Evolutionary conservation across 768 basidiomycete species (phyloP).

Genomic region (Obba rivulosa): DNA sequence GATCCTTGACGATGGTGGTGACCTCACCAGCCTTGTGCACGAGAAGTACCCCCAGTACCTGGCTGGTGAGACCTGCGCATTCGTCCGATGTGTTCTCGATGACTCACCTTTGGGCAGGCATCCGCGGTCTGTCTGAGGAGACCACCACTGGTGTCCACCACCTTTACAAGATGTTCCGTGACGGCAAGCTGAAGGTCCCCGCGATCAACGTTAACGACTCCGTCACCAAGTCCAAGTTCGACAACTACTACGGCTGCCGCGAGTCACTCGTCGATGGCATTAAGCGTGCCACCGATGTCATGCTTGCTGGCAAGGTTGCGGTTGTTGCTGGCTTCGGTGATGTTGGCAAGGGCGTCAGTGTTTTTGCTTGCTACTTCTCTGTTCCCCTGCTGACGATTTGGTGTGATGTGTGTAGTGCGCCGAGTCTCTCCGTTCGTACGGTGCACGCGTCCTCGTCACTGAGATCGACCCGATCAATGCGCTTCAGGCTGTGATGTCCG

Average conservation of each 20-base stretch:
- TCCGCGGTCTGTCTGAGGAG: constrained; percentile 96
- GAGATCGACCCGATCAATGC: constrained; percentile 99
- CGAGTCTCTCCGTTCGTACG: constrained; percentile 95
- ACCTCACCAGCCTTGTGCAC: constrained; percentile 91
- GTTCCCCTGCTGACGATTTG: not conserved
- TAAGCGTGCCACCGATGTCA: constrained; percentile 99
- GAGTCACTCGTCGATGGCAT: constrained; percentile 99
- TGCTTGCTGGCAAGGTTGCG: constrained; percentile 99
- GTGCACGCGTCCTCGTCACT: constrained; percentile 91
- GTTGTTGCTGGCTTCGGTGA: constrained; percentile 99
- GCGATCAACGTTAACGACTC: constrained; percentile 99
- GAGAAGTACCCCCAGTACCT: constrained; percentile 94
- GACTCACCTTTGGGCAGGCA: constrained; percentile 39
- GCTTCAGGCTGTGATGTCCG: constrained; percentile 99
- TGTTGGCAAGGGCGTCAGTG: constrained; percentile 95
- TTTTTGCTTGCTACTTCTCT: not conserved
- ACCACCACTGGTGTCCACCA: constrained; percentile 99
- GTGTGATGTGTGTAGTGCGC: constrained; percentile 65
- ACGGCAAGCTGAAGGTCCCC: constrained; percentile 92
- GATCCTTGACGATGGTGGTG: constrained; percentile 99
- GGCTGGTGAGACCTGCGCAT: constrained; percentile 38
- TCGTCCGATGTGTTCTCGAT: constrained; percentile 3
- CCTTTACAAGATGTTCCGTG: constrained; percentile 96
- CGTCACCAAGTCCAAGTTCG: constrained; percentile 99
- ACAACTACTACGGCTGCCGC: constrained; percentile 98